Conservation (phyloP, 2,329 filamentous ascomycete species). For the Fusarium sp. region DNA sequence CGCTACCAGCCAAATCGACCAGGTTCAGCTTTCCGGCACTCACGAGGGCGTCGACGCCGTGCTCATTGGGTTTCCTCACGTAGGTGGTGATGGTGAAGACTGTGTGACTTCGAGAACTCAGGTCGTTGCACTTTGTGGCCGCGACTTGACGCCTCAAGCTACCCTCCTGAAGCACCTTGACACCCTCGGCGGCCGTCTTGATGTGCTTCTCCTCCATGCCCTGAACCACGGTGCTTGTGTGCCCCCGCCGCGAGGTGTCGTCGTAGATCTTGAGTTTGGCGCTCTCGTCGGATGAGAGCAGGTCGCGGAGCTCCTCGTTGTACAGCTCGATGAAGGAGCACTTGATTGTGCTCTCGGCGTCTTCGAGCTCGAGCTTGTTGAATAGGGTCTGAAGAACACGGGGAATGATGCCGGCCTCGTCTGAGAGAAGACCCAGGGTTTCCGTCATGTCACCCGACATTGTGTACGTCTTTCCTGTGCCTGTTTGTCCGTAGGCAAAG, state of each 20-base stretch:
- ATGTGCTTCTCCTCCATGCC: constrained; percentile 98
- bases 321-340: constrained; percentile 99
- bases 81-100: constrained; percentile 96
- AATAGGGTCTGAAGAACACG: constrained; percentile 89
- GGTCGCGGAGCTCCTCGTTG: constrained; percentile 93
- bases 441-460: constrained; percentile 99
- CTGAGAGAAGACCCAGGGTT: constrained; percentile 82
- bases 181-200: constrained; percentile 81
- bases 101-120: constrained; percentile 95
- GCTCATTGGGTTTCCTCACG: constrained; percentile 80
- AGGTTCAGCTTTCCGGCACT: constrained; percentile 94
- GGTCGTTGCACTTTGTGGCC: constrained; percentile 98
- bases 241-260: constrained; percentile 84
- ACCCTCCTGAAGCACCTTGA: constrained; percentile 86
- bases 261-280: constrained; percentile 95
- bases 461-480: constrained; percentile 98
- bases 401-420: constrained; percentile 93
- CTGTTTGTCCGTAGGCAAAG: constrained; percentile 97
- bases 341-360: constrained; percentile 86
- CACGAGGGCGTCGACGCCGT: constrained; percentile 87
- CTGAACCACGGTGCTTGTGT: constrained; percentile 85
- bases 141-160: constrained; percentile 97
- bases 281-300: constrained; percentile 81
- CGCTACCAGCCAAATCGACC: constrained; percentile 94
- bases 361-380: constrained; percentile 78